These are phyloP conservation scores for Cystofilobasidium capitatum DNA, from an alignment of 768 basidiomycete genomes.

Conservation along the genomic window DNA sequence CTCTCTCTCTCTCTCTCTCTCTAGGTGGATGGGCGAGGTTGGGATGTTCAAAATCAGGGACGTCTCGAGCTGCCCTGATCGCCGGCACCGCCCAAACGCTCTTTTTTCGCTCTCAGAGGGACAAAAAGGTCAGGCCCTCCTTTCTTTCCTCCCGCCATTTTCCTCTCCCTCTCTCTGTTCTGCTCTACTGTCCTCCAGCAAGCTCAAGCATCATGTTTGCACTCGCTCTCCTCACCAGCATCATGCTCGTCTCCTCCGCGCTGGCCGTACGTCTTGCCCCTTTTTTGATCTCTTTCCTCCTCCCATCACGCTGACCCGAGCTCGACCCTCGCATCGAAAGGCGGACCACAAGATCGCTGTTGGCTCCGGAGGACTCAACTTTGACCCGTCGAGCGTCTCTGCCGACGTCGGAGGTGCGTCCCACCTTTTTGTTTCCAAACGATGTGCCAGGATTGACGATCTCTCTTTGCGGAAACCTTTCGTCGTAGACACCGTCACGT, in stretches of 20 bases:
- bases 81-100: too few species aligned
- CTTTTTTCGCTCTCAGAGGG: too few species aligned
- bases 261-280: too few species aligned
- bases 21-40: too few species aligned
- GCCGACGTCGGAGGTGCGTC: not conserved
- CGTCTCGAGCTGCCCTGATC: too few species aligned
- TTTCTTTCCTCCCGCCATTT: not conserved
- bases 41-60: too few species aligned
- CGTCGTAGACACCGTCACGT: not conserved
- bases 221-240: not conserved
- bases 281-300: not conserved
- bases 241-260: not conserved
- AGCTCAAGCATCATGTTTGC: too few species aligned
- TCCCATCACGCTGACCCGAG: not conserved
- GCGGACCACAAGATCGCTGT: not conserved
- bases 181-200: too few species aligned
- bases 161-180: not conserved
- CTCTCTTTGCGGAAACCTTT: not conserved
- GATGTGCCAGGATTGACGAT: too few species aligned
- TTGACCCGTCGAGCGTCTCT: not conserved
- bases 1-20: too few species aligned
- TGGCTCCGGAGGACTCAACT: not conserved
- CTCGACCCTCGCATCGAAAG: not conserved
- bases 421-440: not conserved
- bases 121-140: too few species aligned